A percentile compares a stretch with the other conserved stretches of the same genome.
These are phyloP conservation scores for Hibiscus mutabilis DNA, from an alignment of 345 rosid genomes.

Conservation along the genomic window DNA sequence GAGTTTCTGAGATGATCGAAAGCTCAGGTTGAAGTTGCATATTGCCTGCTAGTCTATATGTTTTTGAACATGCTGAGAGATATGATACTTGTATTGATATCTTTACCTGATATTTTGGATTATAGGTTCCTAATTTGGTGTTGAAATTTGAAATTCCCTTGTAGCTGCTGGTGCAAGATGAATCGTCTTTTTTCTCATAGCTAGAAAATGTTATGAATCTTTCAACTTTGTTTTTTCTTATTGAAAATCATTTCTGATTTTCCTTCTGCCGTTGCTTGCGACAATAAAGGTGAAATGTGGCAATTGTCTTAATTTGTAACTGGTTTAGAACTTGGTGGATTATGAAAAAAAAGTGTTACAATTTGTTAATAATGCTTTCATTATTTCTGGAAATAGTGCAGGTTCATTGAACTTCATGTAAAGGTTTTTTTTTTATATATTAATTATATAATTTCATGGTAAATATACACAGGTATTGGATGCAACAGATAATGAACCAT, in stretches of 20 bases:
- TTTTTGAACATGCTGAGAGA: background rate
- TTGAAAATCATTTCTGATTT: background rate
- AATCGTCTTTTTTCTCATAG: background rate
- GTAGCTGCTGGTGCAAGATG: background rate
- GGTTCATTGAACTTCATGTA: background rate
- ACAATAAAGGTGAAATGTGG: background rate
- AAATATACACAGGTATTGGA: constrained; percentile 66
- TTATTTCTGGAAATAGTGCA: background rate
- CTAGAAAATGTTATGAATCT: background rate
- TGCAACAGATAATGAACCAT: constrained; percentile 96
- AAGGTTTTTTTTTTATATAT: background rate
- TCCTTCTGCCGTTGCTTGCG: background rate
- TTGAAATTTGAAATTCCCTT: background rate
- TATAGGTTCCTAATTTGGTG: background rate
- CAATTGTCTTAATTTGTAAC: background rate
- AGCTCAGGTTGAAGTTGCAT: background rate
- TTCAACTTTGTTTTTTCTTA: background rate
- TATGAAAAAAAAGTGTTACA: background rate
- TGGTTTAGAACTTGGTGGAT: background rate
- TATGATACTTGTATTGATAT: background rate
- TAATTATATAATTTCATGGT: background rate
- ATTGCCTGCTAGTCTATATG: background rate
- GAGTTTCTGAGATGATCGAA: background rate
- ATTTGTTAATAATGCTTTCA: background rate
- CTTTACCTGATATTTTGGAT: background rate